Conservation (phyloP, 495 filamentous ascomycete genomes). For the Viridothelium virens region DNA sequence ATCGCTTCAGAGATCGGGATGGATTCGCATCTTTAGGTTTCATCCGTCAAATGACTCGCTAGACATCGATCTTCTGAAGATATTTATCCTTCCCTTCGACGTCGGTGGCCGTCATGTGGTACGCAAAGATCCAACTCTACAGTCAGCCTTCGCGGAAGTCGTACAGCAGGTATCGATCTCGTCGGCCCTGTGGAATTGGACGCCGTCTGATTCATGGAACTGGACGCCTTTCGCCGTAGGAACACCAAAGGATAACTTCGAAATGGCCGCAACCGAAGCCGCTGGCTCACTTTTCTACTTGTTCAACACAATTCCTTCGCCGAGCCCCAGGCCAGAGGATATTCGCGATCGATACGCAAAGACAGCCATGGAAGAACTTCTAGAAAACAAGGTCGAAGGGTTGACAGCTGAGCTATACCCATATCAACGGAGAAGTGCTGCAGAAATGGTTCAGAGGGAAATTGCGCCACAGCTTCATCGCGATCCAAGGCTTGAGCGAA, state of each 20-base stretch:
- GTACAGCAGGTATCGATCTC: background rate
- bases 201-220: background rate
- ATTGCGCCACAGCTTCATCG: conserved; percentile 52
- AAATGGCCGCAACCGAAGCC: conserved; percentile 35
- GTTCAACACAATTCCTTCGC: conserved; percentile 78
- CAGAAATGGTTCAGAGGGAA: conserved; percentile 81
- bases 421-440: conserved; percentile 76
- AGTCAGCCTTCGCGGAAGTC: background rate
- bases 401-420: conserved; percentile 62
- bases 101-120: conserved; percentile 10
- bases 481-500: conserved; percentile 62
- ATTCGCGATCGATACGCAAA: conserved; percentile 50
- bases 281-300: conserved; percentile 67
- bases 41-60: background rate
- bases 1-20: background rate
- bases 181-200: background rate
- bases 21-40: conserved; percentile 1
- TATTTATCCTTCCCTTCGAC: conserved; percentile 10
- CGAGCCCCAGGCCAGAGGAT: conserved; percentile 47
- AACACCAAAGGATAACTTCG: conserved; percentile 21
- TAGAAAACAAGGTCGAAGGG: conserved; percentile 48
- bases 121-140: conserved; percentile 4
- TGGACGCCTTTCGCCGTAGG: too few relatives aligned
- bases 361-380: conserved; percentile 54
- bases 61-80: background rate